Evolutionary conservation across 768 basidiomycete genomes (phyloP), one percentile per base, ranked within the genome.

Genomic region (Pisolithus albus): DNA sequence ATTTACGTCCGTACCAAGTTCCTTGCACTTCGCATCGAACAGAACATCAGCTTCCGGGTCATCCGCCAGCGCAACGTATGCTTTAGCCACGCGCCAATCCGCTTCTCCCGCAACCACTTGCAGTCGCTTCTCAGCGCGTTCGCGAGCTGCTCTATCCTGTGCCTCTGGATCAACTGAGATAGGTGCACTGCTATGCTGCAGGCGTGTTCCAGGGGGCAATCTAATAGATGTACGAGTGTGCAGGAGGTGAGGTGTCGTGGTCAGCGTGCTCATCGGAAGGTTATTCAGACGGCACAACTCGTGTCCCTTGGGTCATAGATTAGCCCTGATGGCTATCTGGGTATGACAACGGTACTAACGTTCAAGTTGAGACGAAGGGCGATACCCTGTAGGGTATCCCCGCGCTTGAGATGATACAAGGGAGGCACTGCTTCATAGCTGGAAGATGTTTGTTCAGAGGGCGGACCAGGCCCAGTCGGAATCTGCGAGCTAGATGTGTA

Each of bases 241-340:
- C 15, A 89, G 70, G 7, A 89, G 69, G 60, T 88, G 84, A 6
- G 88, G 87, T 0, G 81, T 88, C 0, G 83, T 87, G 52, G 71
- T 78, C 18, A 89, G 67, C 3, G 84, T 81, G 59, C 77, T 84
- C 5, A 72, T 66, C 0, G 86, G 83, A 11, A 90, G 75, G 41
- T 75, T 76, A 61, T 89, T 90, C 13, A 86, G 67, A 18, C 69
- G 78, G 61, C 85, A 87, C 4, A 90, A 70, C 36, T 76, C 71
- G 28, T 76, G 76, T 39, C 75, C 80, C 85, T 81, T 42, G 36
- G 26, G 45, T 37, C 24, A 19, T 19, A 46, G 15, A 45, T 43
- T 21, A 47, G 45, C 16, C 24, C 7, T 19, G 38, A 21, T 26
- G 45, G 4, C 34, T 37, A 34, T 13, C 28, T 28, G n/a, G 36